A percentile compares a stretch with the other conserved stretches of the same genome.
Conservation (phyloP, 441 rosid species). For the Adansonia rubrostipa region DNA sequence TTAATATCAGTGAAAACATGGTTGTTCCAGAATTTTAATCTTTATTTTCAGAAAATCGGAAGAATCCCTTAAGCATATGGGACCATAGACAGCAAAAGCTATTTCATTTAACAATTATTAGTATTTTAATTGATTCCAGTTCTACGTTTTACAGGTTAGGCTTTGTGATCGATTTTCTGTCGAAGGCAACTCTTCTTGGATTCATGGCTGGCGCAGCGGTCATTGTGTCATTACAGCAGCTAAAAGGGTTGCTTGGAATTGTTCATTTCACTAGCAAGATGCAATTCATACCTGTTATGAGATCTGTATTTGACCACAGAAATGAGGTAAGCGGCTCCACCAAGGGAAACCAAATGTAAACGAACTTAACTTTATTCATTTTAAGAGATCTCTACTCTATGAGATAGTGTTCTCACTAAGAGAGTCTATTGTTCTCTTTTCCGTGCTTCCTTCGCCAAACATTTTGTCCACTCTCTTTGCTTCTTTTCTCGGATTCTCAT, state of each 20-base stretch:
- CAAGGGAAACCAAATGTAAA: slow-evolving; percentile 11
- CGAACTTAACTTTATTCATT: no score
- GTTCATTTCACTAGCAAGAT: slow-evolving; percentile 87
- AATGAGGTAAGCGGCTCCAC: slow-evolving; percentile 61
- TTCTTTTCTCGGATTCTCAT: no score
- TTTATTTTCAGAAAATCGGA: background rate
- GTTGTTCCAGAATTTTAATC: background rate
- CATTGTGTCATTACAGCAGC: slow-evolving; percentile 93
- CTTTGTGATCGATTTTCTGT: slow-evolving; percentile 87
- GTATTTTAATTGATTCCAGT: background rate
- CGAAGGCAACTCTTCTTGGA: slow-evolving; percentile 92
- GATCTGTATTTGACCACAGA: slow-evolving; percentile 69
- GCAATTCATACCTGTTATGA: slow-evolving; percentile 81
- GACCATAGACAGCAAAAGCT: background rate
- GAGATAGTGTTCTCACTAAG: no score
- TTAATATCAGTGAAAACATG: background rate
- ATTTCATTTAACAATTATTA: background rate
- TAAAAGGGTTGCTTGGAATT: slow-evolving; percentile 94
- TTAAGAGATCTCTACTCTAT: no score
- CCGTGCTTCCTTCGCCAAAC: no score
- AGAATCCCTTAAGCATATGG: background rate
- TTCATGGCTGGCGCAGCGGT: slow-evolving; percentile 99
- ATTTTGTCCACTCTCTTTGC: background rate
- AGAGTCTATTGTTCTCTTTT: no score
- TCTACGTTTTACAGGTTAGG: slow-evolving; percentile 68